Base-by-base conservation (phyloP, 306 rosid species). In the Comarum palustre region DNA sequence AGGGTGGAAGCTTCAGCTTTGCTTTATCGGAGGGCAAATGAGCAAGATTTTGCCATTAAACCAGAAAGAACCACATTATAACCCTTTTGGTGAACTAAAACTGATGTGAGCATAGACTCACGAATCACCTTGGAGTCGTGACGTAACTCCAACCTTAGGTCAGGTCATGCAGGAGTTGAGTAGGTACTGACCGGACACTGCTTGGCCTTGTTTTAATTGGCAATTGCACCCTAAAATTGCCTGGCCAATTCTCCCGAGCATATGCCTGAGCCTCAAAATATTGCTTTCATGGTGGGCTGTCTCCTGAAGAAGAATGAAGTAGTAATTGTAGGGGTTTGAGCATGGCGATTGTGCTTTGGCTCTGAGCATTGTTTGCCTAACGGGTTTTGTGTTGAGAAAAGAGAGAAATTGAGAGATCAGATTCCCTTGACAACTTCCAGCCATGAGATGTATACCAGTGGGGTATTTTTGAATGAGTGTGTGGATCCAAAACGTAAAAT, bases 1-100 rank as follows among this genome's bases (percentile, higher is more conserved):
- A 95, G 99, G 99, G 91, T 95, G 85, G 99, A 95, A 84, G 99
- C 99, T 78, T 95, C 99, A 3, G 88, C 99, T 74, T 84, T 95
- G 90, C 99, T 95, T 71, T 95, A 95, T 69, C 86, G 99, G 93
- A 87, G 99, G 88, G 96, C 92, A 51, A 94, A 83, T 60, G 99
- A 94, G 79, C 97, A 84, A 81, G 97, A 94, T 63, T 94, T 94
- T 82, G 81, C 90, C 83, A 82, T 90, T 73, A 94, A 91, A 94
- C 83, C 85, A 74, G 80, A 83, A 82, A 69, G 43, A 58, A 42
- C 45, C 77, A 79, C 57, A 51, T 75, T 85, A 78, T 80, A 87
- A 81, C 61, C 60, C 80, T 64, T 62, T 41, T 14, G 72, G 72
- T 75, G 74, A 84, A 84, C 81, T 86, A 89, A 88, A 90, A 75